Conservation (phyloP, 176 grass and related monocot species). For the Alopecurus myosuroides region DNA sequence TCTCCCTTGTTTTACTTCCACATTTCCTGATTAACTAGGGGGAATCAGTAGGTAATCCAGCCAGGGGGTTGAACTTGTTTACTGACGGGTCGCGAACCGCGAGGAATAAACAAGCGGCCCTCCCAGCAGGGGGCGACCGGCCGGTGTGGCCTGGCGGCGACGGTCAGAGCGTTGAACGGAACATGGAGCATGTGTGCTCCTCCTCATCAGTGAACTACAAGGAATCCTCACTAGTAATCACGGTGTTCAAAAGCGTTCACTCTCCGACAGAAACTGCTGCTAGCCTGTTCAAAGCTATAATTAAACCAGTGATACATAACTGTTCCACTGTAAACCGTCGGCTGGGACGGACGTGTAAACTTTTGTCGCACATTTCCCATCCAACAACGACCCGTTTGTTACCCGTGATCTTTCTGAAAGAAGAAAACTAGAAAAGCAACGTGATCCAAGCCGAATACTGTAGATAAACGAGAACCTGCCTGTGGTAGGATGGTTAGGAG, state of each 20-base stretch:
- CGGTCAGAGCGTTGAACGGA: slow-evolving; percentile 15
- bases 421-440: too few species aligned
- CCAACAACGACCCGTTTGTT: neutral
- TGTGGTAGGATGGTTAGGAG: too few species aligned
- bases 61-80: neutral
- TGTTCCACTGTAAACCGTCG: neutral
- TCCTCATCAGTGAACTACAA: too few species aligned
- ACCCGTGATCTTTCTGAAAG: neutral
- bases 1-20: neutral
- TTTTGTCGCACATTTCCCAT: neutral
- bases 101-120: slow-evolving; percentile 31
- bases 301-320: neutral
- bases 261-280: too few species aligned
- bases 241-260: too few species aligned
- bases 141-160: slow-evolving; percentile 15
- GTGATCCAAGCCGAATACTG: neutral
- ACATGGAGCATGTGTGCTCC: too few species aligned
- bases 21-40: neutral
- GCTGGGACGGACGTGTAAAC: too few species aligned
- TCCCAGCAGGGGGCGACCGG: neutral
- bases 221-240: too few species aligned
- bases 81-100: slow-evolving; percentile 16
- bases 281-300: neutral
- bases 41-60: neutral
- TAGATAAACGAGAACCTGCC: too few species aligned